Base-by-base conservation (phyloP, 2,329 filamentous ascomycete species). In the Alternaria panax region DNA sequence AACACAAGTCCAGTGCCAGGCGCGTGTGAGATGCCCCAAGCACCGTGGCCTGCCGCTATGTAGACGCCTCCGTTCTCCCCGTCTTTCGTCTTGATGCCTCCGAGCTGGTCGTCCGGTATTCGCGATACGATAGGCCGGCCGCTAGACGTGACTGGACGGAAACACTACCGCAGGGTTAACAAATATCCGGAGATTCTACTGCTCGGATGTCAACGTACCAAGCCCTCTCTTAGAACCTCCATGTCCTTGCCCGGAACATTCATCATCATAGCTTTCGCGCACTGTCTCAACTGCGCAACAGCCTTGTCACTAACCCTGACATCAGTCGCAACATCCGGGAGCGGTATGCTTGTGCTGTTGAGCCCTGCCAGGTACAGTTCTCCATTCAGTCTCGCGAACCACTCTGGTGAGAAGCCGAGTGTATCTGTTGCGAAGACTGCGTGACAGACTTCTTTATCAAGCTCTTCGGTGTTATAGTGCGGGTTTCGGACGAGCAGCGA, bases 321-420 rank as follows among this genome's bases (percentile, higher is more conserved):
- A 43, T 85, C 82, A 0, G 82, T 83, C 0, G 88, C 83, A 3
- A 83, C 66, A 0, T 80, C 76, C 0, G 91, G 91, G 9, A 94
- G 78, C 0, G 86, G 83, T 5, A 90, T 82, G 1, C 71, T 74
- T 0, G 84, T 79, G 34, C 84, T 86, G 72, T 94, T 93, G 36
- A 93, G 74, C 0, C 91, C 91, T 0, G 89, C 89, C 32, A 94
- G 79, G 75, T 92, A 94, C 20, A 94, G 85, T 56, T 92, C 85
- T 1, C 87, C 88, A 8, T 86, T 87, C 4, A 85, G 70, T 11
- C 91, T 82, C 1, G 87, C 87, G 75, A 92, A 92, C 11, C 91
- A 81, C 75, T 93, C 91, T 0, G 90, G 90, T 3, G 86, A 87
- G 75, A 89, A 92, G 0, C 82, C 83, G 3, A 78, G 69, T 1